These are phyloP conservation scores for Rhizomucor pusillus DNA, from an alignment of 371 early-diverging fungal species.

Conservation along the genomic window DNA sequence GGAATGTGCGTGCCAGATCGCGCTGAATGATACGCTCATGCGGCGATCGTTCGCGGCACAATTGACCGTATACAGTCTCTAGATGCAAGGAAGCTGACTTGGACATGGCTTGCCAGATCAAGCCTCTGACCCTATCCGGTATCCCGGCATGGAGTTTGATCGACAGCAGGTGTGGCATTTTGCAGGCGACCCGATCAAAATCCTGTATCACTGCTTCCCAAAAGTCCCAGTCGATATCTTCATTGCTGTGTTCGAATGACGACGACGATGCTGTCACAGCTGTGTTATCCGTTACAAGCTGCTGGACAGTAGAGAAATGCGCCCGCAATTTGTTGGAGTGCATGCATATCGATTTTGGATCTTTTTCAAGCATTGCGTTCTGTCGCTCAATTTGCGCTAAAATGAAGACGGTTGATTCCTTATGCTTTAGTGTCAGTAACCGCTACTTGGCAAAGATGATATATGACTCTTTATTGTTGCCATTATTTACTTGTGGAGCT, in stretches of 20 bases:
- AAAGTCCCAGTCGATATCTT: conserved; percentile 63
- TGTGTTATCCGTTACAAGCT: conserved; percentile 32
- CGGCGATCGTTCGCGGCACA: conserved; percentile 71
- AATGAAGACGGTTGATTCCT: conserved; percentile 55
- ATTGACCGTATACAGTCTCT: conserved; percentile 78
- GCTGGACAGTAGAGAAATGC: conserved; percentile 48
- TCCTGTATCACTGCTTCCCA: conserved; percentile 86
- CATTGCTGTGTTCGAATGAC: background rate
- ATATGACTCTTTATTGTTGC: background rate
- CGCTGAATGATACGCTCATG: conserved; percentile 86
- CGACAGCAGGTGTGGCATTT: conserved; percentile 48
- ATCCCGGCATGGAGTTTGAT: conserved; percentile 76
- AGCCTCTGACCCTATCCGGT: conserved; percentile 77
- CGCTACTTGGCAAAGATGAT: background rate
- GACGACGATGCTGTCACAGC: background rate
- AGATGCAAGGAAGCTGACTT: conserved; percentile 67
- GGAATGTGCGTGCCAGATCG: conserved; percentile 90
- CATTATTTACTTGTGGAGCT: conserved; percentile 31
- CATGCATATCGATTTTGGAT: conserved; percentile 54
- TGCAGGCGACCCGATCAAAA: conserved; percentile 55
- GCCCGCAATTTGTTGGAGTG: conserved; percentile 52
- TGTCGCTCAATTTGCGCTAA: conserved; percentile 61
- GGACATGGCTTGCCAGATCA: conserved; percentile 87
- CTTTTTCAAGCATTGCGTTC: conserved; percentile 52
- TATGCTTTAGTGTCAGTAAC: background rate